Conservation (phyloP, 306 rosid genomes). For the Castanea mollissima region DNA sequence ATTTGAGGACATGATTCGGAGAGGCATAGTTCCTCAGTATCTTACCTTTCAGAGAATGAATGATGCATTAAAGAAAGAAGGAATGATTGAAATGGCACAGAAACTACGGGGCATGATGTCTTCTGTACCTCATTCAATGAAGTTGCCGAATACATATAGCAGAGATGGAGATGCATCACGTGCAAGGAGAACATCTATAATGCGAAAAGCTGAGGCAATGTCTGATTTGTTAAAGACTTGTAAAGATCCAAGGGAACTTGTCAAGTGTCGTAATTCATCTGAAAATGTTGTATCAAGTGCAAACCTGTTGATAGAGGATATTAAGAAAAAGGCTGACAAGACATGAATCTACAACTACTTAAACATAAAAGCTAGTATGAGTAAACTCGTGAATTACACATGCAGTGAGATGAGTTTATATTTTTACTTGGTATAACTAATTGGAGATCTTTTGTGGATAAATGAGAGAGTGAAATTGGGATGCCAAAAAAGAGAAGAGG, state of each 20-base stretch:
- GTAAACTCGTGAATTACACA: conserved; percentile 12
- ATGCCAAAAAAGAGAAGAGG: too few species aligned
- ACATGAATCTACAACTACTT: conserved; percentile 18
- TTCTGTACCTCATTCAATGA: conserved; percentile 65
- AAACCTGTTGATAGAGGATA: conserved; percentile 48
- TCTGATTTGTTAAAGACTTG: conserved; percentile 64
- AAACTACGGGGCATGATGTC: conserved; percentile 69
- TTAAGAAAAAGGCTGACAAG: conserved; percentile 33
- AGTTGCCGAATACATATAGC: conserved; percentile 62
- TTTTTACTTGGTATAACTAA: background rate
- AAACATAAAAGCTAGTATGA: conserved; percentile 14
- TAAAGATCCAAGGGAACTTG: conserved; percentile 65
- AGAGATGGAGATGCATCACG: conserved; percentile 40
- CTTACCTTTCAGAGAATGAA: conserved; percentile 73
- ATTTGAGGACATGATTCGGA: conserved; percentile 75
- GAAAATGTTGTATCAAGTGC: conserved; percentile 43
- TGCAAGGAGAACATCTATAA: conserved; percentile 55
- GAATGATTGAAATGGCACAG: conserved; percentile 60
- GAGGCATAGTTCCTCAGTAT: conserved; percentile 83
- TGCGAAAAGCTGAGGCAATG: conserved; percentile 69
- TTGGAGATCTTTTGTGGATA: too few species aligned
- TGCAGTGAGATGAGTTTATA: background rate
- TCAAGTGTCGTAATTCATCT: conserved; percentile 40
- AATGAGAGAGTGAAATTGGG: too few species aligned
- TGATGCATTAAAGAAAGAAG: conserved; percentile 52